phyloP scores from a whole-genome alignment of 352 stramenopile species.

The Peronospora tabacina region DNA sequence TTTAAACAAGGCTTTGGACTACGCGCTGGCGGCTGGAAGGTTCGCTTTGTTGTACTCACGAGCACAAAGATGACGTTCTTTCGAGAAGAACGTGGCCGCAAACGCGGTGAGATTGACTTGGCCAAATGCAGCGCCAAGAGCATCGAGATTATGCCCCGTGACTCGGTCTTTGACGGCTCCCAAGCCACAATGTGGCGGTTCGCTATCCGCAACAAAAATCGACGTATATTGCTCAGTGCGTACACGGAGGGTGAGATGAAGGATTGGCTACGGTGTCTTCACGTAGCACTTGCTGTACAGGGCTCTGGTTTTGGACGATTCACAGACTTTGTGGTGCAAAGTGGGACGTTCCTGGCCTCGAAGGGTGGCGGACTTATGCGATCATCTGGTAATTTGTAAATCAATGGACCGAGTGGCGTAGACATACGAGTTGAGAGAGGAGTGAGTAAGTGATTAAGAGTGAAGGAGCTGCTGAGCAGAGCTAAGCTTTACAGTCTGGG shows the following conservation, averaged over 20 bases:
- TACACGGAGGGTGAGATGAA: slow-evolving; percentile 83
- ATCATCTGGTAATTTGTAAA: slow-evolving; percentile 37
- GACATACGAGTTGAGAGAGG: slow-evolving; percentile 8
- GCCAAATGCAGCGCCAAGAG: slow-evolving; percentile 51
- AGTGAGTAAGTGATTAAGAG: slow-evolving; percentile 9
- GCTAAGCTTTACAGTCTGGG: not conserved
- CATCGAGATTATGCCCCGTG: slow-evolving; percentile 76
- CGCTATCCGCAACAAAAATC: slow-evolving; percentile 50
- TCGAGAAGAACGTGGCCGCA: slow-evolving; percentile 57
- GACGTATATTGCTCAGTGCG: slow-evolving; percentile 62
- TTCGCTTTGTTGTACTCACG: slow-evolving; percentile 63
- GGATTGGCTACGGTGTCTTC: slow-evolving; percentile 71
- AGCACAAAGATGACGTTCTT: slow-evolving; percentile 63
- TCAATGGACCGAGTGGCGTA: slow-evolving; percentile 15
- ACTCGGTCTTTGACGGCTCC: slow-evolving; percentile 70
- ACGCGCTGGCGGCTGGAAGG: slow-evolving; percentile 59
- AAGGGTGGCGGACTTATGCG: slow-evolving; percentile 47
- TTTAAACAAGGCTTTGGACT: slow-evolving; percentile 72
- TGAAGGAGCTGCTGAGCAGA: not conserved
- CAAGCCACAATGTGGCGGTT: slow-evolving; percentile 80
- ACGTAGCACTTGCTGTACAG: slow-evolving; percentile 56
- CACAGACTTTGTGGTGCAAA: slow-evolving; percentile 63
- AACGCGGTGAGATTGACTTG: slow-evolving; percentile 67
- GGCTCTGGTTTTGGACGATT: slow-evolving; percentile 44
- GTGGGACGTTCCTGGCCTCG: slow-evolving; percentile 52